Conservation (phyloP, 2,329 filamentous ascomycete genomes). For the Cryphonectria carpinicola region DNA sequence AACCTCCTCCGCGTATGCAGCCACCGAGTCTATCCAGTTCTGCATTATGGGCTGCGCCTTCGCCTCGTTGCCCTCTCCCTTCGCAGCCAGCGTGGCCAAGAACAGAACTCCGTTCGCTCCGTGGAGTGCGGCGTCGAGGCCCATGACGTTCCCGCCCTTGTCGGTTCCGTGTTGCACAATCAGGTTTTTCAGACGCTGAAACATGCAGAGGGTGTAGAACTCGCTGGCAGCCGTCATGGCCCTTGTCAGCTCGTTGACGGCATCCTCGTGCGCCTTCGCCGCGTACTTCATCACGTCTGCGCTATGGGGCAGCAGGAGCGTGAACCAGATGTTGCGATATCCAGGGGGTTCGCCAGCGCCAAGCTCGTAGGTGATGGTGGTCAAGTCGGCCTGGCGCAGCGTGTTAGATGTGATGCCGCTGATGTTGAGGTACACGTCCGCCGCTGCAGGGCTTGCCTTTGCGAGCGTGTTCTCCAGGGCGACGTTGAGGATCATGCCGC, state of each 20-base stretch:
- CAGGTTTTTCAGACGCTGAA: constrained; percentile 14
- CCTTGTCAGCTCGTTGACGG: not conserved
- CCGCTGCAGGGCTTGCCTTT: constrained; percentile 36
- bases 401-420: constrained; percentile 33
- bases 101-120: constrained; percentile 8
- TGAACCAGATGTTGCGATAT: constrained; percentile 20
- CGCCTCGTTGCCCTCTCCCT: constrained; percentile 7
- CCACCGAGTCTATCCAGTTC: constrained; percentile 3
- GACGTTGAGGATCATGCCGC: constrained; percentile 38
- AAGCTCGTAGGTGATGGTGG: constrained; percentile 38
- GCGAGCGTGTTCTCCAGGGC: constrained; percentile 40
- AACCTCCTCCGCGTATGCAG: not conserved
- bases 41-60: not conserved
- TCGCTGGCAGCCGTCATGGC: constrained; percentile 7
- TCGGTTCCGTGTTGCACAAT: constrained; percentile 6
- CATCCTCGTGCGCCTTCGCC: constrained; percentile 1
- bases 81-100: constrained; percentile 8
- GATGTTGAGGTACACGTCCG: constrained; percentile 45
- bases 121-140: not conserved
- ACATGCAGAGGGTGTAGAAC: constrained; percentile 19
- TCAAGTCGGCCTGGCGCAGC: constrained; percentile 28
- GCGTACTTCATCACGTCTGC: constrained; percentile 4
- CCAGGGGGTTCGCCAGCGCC: constrained; percentile 37
- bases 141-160: constrained; percentile 10
- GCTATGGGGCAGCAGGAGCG: constrained; percentile 2